These are phyloP conservation scores for Exserohilum rostratum DNA, from an alignment of 2,329 filamentous ascomycete species.

Conservation along the genomic window DNA sequence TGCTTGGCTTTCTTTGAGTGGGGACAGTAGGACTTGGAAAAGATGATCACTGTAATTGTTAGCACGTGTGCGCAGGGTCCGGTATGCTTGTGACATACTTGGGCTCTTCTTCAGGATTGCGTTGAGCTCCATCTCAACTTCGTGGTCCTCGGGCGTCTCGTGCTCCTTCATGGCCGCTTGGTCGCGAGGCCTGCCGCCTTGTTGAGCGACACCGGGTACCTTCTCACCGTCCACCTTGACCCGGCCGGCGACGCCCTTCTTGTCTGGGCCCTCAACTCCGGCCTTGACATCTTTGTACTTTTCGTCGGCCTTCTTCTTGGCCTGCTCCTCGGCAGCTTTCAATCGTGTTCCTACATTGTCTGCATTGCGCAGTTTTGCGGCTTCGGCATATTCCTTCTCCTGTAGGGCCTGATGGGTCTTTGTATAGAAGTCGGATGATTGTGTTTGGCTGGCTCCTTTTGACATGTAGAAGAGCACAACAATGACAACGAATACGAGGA, in stretches of 20 bases:
- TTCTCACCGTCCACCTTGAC: slow-evolving; percentile 56
- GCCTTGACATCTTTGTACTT: slow-evolving; percentile 61
- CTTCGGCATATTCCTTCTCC: slow-evolving; percentile 44
- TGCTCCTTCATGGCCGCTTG: slow-evolving; percentile 51
- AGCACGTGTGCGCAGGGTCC: slow-evolving; percentile 3
- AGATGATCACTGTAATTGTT: slow-evolving; percentile 76
- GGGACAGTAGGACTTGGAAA: slow-evolving; percentile 93
- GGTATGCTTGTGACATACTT: slow-evolving; percentile 59
- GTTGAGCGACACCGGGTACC: slow-evolving; percentile 51
- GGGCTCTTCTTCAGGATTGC: slow-evolving; percentile 82
- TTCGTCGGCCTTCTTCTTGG: slow-evolving; percentile 71
- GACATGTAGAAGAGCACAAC: slow-evolving; percentile 76
- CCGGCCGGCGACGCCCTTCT: slow-evolving; percentile 60
- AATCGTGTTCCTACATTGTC: slow-evolving; percentile 66
- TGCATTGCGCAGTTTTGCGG: slow-evolving; percentile 56
- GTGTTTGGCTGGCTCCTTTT: slow-evolving; percentile 61
- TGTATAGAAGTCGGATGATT: slow-evolving; percentile 62
- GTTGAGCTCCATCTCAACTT: slow-evolving; percentile 74
- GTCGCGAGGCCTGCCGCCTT: slow-evolving; percentile 51
- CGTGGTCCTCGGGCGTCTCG: slow-evolving; percentile 65
- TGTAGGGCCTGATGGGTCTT: slow-evolving; percentile 62
- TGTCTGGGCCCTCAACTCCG: slow-evolving; percentile 45
- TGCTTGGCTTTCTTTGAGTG: slow-evolving; percentile 84
- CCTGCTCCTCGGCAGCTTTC: slow-evolving; percentile 71
- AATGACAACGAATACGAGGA: slow-evolving; percentile 68